Percentiles rank a stretch among this genome's conserved stretches.
These are phyloP conservation scores for Neofusicoccum kwambonambiense DNA, from an alignment of 2,329 filamentous ascomycete species.

Conservation along the genomic window DNA sequence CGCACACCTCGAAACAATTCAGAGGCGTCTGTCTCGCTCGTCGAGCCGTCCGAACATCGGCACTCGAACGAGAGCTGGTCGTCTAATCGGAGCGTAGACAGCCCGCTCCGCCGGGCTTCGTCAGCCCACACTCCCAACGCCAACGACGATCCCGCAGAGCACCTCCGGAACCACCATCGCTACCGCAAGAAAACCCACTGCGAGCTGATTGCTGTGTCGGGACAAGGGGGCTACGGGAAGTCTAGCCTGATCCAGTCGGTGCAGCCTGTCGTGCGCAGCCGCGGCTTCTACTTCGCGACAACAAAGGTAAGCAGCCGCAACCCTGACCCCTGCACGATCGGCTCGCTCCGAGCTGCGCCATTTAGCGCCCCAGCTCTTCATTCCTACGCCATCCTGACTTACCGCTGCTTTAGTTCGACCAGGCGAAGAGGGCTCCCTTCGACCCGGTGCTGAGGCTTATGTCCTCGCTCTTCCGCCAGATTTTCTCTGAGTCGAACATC, in stretches of 20 bases:
- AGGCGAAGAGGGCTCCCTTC: conserved; percentile 58
- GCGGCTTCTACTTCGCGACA: conserved; percentile 58
- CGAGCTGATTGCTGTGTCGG: conserved; percentile 59
- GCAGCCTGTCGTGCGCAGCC: conserved; percentile 55
- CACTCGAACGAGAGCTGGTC: conserved; percentile 15
- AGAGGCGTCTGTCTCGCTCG: conserved; percentile 7
- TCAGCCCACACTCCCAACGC: neutral
- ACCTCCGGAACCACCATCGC: conserved; percentile 7
- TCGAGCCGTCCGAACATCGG: conserved; percentile 10
- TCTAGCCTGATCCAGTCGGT: conserved; percentile 59
- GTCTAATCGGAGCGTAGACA: neutral
- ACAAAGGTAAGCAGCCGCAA: conserved; percentile 39
- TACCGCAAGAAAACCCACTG: conserved; percentile 48
- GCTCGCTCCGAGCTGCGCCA: neutral
- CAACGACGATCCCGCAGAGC: conserved; percentile 9
- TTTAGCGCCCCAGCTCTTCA: too few relatives aligned
- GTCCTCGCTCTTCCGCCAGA: conserved; percentile 61
- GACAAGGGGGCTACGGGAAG: conserved; percentile 59
- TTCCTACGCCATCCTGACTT: neutral
- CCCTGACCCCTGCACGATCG: neutral
- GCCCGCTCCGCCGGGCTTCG: neutral
- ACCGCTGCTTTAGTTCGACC: conserved; percentile 47
- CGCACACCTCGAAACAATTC: conserved; percentile 18
- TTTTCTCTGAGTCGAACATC: conserved; percentile 64
- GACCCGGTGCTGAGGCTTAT: conserved; percentile 62